Percentiles rank a stretch among this genome's conserved stretches.
Conservation (phyloP, 177 flowering plant species). For the Vitis hybrid region DNA sequence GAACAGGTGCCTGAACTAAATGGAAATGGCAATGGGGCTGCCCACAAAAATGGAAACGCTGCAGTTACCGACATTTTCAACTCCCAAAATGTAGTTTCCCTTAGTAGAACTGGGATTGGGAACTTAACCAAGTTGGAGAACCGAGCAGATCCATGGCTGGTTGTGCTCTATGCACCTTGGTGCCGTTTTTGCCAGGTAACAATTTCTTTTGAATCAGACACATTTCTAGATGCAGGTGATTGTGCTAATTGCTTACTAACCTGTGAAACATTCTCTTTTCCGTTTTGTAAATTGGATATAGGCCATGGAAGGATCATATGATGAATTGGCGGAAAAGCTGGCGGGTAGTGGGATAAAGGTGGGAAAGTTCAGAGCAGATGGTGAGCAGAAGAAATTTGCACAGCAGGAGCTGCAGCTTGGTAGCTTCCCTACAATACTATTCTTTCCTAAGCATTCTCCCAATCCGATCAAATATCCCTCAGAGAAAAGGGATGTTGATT, state of each 20-base stretch:
- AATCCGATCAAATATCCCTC: slow-evolving; percentile 78
- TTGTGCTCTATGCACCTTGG: slow-evolving; percentile 97
- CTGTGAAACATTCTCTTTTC: no score
- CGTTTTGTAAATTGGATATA: no score
- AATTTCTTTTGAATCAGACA: no score
- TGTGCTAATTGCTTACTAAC: no score
- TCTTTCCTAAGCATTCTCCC: slow-evolving; percentile 87
- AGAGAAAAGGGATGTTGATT: slow-evolving; percentile 88
- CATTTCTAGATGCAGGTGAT: no score
- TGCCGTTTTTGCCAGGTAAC: slow-evolving; percentile 90
- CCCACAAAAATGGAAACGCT: slow-evolving; percentile 34
- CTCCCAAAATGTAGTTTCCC: slow-evolving; percentile 41
- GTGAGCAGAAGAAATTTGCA: slow-evolving; percentile 80
- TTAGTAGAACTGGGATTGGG: slow-evolving; percentile 78
- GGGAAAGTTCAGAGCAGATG: slow-evolving; percentile 91
- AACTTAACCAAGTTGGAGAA: slow-evolving; percentile 62
- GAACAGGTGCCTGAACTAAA: slow-evolving; percentile 30
- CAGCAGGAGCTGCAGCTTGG: slow-evolving; percentile 69
- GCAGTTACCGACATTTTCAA: slow-evolving; percentile 55
- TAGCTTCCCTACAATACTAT: slow-evolving; percentile 89
- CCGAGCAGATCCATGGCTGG: slow-evolving; percentile 81
- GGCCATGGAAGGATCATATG: slow-evolving; percentile 76
- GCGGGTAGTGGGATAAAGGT: slow-evolving; percentile 80
- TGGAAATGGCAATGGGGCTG: slow-evolving; percentile 23
- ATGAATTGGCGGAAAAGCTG: slow-evolving; percentile 75